Evolutionary conservation across 805 yeast genomes (phyloP).

Genomic region (Kluyveromyces starmeri): DNA sequence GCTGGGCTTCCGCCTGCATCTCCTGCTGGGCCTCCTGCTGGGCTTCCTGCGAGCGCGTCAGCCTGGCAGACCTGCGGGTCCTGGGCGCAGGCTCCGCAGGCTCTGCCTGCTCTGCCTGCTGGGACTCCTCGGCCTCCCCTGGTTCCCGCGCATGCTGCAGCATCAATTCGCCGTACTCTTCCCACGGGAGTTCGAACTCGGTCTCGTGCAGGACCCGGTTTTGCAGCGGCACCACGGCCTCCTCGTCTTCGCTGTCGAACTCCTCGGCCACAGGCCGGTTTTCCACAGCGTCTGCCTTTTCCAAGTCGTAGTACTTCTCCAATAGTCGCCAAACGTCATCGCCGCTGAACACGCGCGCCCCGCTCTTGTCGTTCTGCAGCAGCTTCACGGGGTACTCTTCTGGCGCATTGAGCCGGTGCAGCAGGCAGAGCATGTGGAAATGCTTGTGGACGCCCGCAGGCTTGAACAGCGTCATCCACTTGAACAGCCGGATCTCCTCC

Average conservation of each 20-base stretch:
- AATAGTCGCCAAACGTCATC: slow-evolving; percentile 53
- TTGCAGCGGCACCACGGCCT: slow-evolving; percentile 6
- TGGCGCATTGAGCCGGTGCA: slow-evolving; percentile 32
- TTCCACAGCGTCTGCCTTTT: slow-evolving; percentile 49
- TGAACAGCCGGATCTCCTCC: slow-evolving; percentile 54
- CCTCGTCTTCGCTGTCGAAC: slow-evolving; percentile 10
- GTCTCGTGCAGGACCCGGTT: slow-evolving; percentile 6
- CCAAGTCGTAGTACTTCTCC: slow-evolving; percentile 43
- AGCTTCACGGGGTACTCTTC: slow-evolving; percentile 32
- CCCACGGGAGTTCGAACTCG: slow-evolving; percentile 37
- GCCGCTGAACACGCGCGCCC: slow-evolving; percentile 30
- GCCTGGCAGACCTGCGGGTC: slow-evolving; percentile 1
- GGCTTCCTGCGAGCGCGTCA: slow-evolving; percentile 9
- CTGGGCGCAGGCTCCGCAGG: too few species aligned
- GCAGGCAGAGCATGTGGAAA: slow-evolving; percentile 32
- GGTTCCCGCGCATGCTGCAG: slow-evolving; percentile 28
- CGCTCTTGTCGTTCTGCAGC: slow-evolving; percentile 18
- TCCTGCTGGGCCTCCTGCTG: not conserved
- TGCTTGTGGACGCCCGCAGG: slow-evolving; percentile 54
- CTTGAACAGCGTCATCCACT: slow-evolving; percentile 53
- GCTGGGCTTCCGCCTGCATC: slow-evolving; percentile 21
- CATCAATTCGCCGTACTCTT: slow-evolving; percentile 36
- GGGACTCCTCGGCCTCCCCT: slow-evolving; percentile 5
- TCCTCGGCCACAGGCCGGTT: slow-evolving; percentile 15
- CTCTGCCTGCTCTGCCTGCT: slow-evolving; percentile 1